Evolutionary conservation across 108 stramenopile species (phyloP), one percentile per base, ranked within the genome.

Genomic region (Discostella stelligeroides): DNA sequence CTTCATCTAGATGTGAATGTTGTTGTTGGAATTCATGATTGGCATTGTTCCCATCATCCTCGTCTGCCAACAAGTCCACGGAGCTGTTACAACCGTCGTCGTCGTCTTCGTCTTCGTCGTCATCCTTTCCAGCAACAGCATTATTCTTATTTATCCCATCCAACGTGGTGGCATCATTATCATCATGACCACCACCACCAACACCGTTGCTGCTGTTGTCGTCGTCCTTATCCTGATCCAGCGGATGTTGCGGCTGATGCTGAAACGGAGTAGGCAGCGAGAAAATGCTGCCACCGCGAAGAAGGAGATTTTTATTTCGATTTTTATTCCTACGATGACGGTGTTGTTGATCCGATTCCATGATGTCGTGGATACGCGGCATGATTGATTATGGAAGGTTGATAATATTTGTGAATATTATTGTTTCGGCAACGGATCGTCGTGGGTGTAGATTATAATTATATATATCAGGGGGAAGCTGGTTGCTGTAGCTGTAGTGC

Each of bases 201-300:
- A 12, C 1, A 43, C 8, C 13, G 7, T 13, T 61, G 30, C 12
- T 28, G 27, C 13, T 15, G 1, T 20, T 2, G 54, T 30, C 54
- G 42, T 30, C 41, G 9, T 60, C 37, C 7, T 62, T 43, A 13
- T 46, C 28, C 25, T 23, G 45, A 0, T 4, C 39, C n/a, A 4
- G 50, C 20, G 4, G 50, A 1, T 10, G 50, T 18, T 21, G 63
- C 37, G 28, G 63, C 30, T 46, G 25, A 51, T 11, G 56, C 20
- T 24, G 56, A 37, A 75, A 75, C 48, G 65, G 73, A 25, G 73
- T 74, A 7, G 73, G 65, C 12, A 74, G 37, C 27, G 73, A 74
- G 47, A 74, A 74, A 25, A 60, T 66, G 23, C 73, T 57, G 54
- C 38, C 34, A 23, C 20, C 8, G 46, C 40, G 20, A 48, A 20